phyloP scores from a whole-genome alignment of 208 protist genomes.

The Leishmania amazonensis region DNA sequence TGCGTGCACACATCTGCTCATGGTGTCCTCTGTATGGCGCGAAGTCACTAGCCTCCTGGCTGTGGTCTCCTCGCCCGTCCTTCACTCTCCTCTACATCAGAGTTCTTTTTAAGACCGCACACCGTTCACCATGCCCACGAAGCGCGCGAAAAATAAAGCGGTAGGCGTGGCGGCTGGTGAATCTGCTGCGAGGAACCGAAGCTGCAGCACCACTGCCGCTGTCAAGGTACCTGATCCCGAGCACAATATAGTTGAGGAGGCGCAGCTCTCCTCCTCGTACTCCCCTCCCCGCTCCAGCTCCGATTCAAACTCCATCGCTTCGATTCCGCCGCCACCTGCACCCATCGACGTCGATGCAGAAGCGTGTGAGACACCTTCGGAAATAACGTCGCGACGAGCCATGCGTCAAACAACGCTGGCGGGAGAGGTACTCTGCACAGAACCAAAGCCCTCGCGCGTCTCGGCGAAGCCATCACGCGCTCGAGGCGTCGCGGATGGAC shows the following conservation, averaged over 20 bases:
- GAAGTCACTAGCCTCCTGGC: not conserved
- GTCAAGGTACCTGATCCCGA: not conserved
- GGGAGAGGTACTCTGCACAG: slow-evolving; percentile 7
- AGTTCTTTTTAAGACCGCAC: not conserved
- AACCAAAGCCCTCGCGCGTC: not conserved
- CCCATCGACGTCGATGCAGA: slow-evolving; percentile 7
- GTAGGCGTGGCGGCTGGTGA: not conserved
- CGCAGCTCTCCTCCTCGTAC: not conserved
- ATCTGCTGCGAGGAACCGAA: not conserved
- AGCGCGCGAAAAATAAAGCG: not conserved
- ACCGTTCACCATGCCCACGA: not conserved
- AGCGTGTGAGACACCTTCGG: not conserved
- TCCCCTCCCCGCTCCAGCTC: not conserved
- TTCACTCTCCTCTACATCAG: not conserved
- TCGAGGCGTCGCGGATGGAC: not conserved
- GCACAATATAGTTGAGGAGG: not conserved
- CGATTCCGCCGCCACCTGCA: not conserved
- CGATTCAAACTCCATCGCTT: not conserved
- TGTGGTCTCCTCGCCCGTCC: not conserved
- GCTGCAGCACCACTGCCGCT: not conserved
- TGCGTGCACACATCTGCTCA: not conserved
- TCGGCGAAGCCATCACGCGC: not conserved
- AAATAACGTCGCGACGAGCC: not conserved
- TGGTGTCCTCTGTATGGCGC: not conserved
- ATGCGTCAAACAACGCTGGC: slow-evolving; percentile 16